Evolutionary conservation across 192 early-diverging fungal genomes (phyloP), one percentile per base, ranked within the genome.

Genomic region (Borealophlyctis nickersoniae): DNA sequence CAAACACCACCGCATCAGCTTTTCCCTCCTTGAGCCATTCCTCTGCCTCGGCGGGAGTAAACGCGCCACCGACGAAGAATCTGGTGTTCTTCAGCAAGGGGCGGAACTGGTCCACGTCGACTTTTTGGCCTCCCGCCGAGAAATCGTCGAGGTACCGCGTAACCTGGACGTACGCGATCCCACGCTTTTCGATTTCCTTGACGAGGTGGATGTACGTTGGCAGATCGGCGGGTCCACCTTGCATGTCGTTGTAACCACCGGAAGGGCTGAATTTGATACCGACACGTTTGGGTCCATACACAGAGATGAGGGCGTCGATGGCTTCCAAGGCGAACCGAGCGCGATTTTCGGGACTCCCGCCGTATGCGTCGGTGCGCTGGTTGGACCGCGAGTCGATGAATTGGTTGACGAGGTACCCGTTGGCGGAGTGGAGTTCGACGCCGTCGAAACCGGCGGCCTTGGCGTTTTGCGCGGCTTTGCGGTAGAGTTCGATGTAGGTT

Each of bases 351-450:
- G 39, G 39, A 19, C 9, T 13, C 0, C 94, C 94, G 33, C 92
- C 92, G 74, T 95, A 99, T 54, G 89, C 64, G 70, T 99, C 96
- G 0, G 88, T 89, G 58, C 96, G 88, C 39, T 81, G 57, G 77
- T 98, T 97, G 63, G 83, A 77, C 28, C 88, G 60, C 1, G 91
- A 84, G 11, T 89, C 92, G 22, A 95, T 65, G 65, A 97, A 96
- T 66, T 87, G 77, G 74, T 86, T 81, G 45, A 89, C 60, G 27
- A 96, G 74, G 68, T 94, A 97, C 9, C 93, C 94, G 71, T 98
- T 92, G 1, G 95, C 93, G n/a, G 36, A 55, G 62, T 77, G 76
- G 22, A 81, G 35, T 73, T 98, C 94, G 36, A 95, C 73, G 26
- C 89, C 87, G 58, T 95, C 92, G 71, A 93, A 92, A 0, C 91